Conservation (phyloP, 2,329 filamentous ascomycete genomes). For the Calonectria hawksworthii region DNA sequence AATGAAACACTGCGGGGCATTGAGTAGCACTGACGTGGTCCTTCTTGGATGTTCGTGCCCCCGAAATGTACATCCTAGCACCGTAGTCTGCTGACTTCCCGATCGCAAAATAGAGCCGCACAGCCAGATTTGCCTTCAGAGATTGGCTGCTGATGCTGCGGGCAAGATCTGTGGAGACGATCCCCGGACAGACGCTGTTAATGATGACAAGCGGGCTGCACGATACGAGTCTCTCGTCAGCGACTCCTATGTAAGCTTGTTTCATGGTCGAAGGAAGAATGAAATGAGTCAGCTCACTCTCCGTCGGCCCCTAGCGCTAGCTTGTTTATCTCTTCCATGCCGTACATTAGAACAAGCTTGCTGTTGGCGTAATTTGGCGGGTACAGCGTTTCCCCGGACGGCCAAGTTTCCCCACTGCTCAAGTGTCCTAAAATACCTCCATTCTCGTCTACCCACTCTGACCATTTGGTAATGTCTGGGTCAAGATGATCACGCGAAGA, state of each 20-base stretch:
- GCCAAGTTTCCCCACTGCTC: background rate
- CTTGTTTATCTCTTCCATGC: background rate
- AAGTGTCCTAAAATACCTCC: background rate
- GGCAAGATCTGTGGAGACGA: background rate
- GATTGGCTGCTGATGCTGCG: background rate
- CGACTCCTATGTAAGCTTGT: background rate
- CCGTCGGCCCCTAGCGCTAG: background rate
- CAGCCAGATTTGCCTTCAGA: background rate
- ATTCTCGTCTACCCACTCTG: background rate
- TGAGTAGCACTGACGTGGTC: background rate
- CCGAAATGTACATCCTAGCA: background rate
- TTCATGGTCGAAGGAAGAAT: background rate
- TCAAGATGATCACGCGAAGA: background rate
- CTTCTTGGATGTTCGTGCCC: background rate
- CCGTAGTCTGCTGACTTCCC: background rate
- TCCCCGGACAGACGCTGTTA: background rate
- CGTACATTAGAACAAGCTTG: background rate
- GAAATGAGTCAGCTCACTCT: background rate
- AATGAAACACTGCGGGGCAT: background rate
- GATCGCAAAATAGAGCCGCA: background rate
- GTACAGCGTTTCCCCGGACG: background rate
- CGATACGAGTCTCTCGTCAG: background rate
- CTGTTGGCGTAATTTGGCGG: background rate
- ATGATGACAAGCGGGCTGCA: background rate
- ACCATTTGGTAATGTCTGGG: background rate